Conservation (phyloP, 2,329 filamentous ascomycete species). For the Microdochium nivale region DNA sequence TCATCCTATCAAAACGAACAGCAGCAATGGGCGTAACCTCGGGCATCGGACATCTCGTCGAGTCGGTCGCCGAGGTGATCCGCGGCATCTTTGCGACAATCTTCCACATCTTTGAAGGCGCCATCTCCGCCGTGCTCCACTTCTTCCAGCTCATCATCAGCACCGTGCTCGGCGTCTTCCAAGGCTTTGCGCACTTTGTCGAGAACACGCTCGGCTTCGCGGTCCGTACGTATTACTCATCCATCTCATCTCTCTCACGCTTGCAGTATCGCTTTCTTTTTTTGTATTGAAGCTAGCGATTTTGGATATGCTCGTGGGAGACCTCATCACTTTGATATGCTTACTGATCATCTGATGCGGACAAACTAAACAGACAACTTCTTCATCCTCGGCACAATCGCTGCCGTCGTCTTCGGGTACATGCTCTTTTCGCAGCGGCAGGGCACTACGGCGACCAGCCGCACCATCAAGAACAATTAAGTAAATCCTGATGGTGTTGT, state of each 20-base stretch:
- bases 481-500: slow-evolving; percentile 1
- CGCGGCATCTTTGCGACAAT: slow-evolving; percentile 14
- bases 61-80: slow-evolving; percentile 14
- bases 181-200: slow-evolving; percentile 14
- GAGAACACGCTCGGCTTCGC: slow-evolving; percentile 22
- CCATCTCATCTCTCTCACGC: too few relatives aligned
- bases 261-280: too few relatives aligned
- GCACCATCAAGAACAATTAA: slow-evolving; percentile 17
- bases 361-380: slow-evolving; percentile 16
- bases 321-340: neutral
- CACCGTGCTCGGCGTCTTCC: slow-evolving; percentile 12
- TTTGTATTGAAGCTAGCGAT: too few relatives aligned
- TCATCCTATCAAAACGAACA: too few relatives aligned
- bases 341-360: neutral
- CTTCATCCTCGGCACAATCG: slow-evolving; percentile 21
- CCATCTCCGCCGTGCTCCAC: slow-evolving; percentile 10
- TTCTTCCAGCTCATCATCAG: slow-evolving; percentile 14
- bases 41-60: slow-evolving; percentile 17
- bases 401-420: slow-evolving; percentile 18
- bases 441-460: slow-evolving; percentile 13
- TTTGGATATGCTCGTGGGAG: neutral
- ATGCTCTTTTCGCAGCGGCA: slow-evolving; percentile 17
- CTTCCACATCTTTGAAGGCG: slow-evolving; percentile 14
- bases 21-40: slow-evolving; percentile 18
- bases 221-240: slow-evolving; percentile 15